phyloP scores from a whole-genome alignment of 768 basidiomycete species.

The Podaxis pistillaris region DNA sequence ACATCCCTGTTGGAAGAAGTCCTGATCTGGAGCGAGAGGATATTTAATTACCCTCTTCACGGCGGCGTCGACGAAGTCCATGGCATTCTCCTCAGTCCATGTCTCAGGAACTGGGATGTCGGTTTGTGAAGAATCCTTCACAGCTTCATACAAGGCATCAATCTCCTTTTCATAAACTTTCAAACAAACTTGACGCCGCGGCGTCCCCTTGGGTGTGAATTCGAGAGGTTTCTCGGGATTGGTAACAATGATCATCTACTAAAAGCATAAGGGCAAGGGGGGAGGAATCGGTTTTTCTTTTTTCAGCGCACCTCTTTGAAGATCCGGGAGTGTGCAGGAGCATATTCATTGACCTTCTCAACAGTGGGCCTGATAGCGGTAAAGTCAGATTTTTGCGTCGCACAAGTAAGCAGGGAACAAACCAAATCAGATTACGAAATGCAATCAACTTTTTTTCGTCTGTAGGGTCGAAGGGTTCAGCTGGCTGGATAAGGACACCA shows the following conservation, averaged over 20 bases:
- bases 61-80: too few relatives aligned
- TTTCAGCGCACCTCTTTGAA: slow-evolving; percentile 37
- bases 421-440: slow-evolving; percentile 20
- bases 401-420: too few relatives aligned
- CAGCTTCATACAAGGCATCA: slow-evolving; percentile 30
- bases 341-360: slow-evolving; percentile 31
- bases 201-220: too few relatives aligned
- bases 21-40: too few relatives aligned
- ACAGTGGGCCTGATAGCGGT: slow-evolving; percentile 35
- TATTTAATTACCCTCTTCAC: too few relatives aligned
- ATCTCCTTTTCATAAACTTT: slow-evolving; percentile 40
- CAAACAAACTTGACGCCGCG: slow-evolving; percentile 30
- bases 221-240: too few relatives aligned
- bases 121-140: slow-evolving; percentile 30
- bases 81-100: slow-evolving; percentile 7
- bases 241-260: too few relatives aligned
- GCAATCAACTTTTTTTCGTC: slow-evolving; percentile 26
- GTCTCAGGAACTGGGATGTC: slow-evolving; percentile 23
- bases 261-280: too few relatives aligned
- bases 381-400: slow-evolving; percentile 11
- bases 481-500: slow-evolving; percentile 40
- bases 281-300: too few relatives aligned
- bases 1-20: too few relatives aligned
- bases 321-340: slow-evolving; percentile 34
- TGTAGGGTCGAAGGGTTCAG: slow-evolving; percentile 28